Percentiles rank a stretch among this genome's conserved stretches.
Evolutionary conservation across 345 rosid genomes (phyloP).

Genomic region (Arabidopsis suecica): DNA sequence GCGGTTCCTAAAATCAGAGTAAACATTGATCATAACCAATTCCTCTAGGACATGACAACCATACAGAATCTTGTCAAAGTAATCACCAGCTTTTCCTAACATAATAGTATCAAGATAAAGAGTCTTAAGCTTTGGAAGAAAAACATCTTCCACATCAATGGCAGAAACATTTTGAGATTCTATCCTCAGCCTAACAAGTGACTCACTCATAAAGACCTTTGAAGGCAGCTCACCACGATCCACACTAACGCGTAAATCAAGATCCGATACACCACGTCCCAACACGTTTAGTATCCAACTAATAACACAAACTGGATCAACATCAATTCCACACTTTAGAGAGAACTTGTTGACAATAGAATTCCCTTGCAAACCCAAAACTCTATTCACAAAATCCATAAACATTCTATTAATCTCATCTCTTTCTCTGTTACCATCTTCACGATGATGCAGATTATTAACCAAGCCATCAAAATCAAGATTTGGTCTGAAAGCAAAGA

Average conservation of each 20-base stretch:
- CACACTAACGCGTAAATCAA: not conserved
- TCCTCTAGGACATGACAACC: constrained; percentile 3
- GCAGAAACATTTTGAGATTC: not conserved
- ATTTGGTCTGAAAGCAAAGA: constrained; percentile 18
- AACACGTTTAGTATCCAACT: constrained; percentile 16
- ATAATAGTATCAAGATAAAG: not conserved
- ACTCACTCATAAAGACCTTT: constrained; percentile 11
- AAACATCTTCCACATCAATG: not conserved
- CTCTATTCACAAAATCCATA: not conserved
- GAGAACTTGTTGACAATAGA: constrained; percentile 10
- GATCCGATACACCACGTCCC: constrained; percentile 13
- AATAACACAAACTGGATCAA: not conserved
- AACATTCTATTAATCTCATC: not conserved
- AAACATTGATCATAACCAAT: not conserved
- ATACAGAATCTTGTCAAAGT: not conserved
- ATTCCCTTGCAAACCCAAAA: not conserved
- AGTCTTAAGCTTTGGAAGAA: constrained; percentile 18
- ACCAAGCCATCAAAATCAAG: constrained; percentile 11
- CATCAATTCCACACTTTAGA: constrained; percentile 3
- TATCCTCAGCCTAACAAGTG: constrained; percentile 3
- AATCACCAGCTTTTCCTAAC: not conserved
- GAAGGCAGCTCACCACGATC: not conserved
- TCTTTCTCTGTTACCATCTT: too few relatives aligned
- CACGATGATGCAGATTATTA: not conserved
- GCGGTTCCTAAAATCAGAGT: not conserved